Evolutionary conservation across 768 basidiomycete species (phyloP).

Genomic region (Serendipita sp.): DNA sequence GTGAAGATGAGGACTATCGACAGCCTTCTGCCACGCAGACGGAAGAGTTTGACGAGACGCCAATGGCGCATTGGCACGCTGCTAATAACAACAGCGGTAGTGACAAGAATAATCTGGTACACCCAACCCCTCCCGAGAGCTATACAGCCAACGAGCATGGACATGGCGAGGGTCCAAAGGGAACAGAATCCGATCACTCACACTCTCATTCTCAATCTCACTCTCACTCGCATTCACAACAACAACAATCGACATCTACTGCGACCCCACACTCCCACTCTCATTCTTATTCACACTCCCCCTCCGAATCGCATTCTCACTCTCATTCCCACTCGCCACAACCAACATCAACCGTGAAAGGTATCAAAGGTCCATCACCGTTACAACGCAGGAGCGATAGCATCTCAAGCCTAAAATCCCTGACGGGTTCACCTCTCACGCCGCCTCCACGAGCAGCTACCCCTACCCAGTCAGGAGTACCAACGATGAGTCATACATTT

Average conservation of each 20-base stretch:
- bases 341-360: not conserved
- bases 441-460: not conserved
- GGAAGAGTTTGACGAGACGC: constrained; percentile 1
- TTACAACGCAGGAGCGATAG: not conserved
- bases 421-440: not conserved
- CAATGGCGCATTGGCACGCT: constrained; percentile 21
- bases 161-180: constrained; percentile 10
- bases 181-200: constrained; percentile 10
- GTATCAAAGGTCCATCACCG: not conserved
- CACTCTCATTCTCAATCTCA: not conserved
- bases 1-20: not conserved
- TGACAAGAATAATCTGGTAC: constrained; percentile 19
- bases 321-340: not conserved
- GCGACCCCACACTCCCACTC: too few relatives aligned
- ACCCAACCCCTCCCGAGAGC: constrained; percentile 19
- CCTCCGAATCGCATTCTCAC: not conserved
- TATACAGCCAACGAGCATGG: constrained; percentile 15
- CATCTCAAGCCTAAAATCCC: constrained; percentile 2
- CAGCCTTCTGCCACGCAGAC: not conserved
- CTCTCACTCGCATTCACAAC: not conserved
- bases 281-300: too few relatives aligned
- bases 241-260: too few relatives aligned
- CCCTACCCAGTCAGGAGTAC: not conserved
- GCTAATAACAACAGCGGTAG: too few relatives aligned
- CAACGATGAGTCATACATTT: not conserved